Evolutionary conservation across 495 filamentous ascomycete species (phyloP).

Genomic region (Ramalina peruviana): DNA sequence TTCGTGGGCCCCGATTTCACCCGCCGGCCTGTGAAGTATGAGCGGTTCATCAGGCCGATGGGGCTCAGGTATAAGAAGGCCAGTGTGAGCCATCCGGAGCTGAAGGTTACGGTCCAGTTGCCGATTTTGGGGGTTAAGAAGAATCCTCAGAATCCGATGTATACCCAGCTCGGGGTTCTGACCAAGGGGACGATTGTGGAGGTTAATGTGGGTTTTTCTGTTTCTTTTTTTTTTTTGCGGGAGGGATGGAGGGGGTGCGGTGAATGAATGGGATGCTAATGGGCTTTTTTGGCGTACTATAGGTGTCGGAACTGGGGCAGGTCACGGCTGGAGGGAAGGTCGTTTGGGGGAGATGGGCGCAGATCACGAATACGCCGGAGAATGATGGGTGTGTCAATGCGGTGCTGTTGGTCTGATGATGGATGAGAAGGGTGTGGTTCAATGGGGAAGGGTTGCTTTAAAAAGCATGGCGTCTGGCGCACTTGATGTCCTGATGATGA

Average conservation of each 20-base stretch:
- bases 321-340: conserved; percentile 90
- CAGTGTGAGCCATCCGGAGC: conserved; percentile 74
- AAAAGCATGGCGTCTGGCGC: not conserved
- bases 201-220: conserved; percentile 65
- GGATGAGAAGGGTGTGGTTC: not conserved
- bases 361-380: conserved; percentile 62
- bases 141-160: conserved; percentile 92
- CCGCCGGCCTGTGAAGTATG: conserved; percentile 84
- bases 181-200: conserved; percentile 93
- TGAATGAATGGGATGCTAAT: not conserved
- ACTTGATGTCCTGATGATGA: not conserved
- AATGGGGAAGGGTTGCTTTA: not conserved
- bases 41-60: conserved; percentile 40
- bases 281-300: no score
- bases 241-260: no score
- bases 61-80: conserved; percentile 63
- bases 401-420: conserved; percentile 14
- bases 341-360: conserved; percentile 79
- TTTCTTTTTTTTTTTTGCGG: not conserved
- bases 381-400: conserved; percentile 72
- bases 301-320: conserved; percentile 56
- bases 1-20: conserved; percentile 86
- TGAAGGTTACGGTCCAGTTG: conserved; percentile 81
- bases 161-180: conserved; percentile 85
- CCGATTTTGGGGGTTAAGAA: conserved; percentile 95